A percentile compares a stretch with the other conserved stretches of the same genome.
Evolutionary conservation across 371 early-diverging fungal genomes (phyloP).

Genomic region (Phascolomyces articulosus): DNA sequence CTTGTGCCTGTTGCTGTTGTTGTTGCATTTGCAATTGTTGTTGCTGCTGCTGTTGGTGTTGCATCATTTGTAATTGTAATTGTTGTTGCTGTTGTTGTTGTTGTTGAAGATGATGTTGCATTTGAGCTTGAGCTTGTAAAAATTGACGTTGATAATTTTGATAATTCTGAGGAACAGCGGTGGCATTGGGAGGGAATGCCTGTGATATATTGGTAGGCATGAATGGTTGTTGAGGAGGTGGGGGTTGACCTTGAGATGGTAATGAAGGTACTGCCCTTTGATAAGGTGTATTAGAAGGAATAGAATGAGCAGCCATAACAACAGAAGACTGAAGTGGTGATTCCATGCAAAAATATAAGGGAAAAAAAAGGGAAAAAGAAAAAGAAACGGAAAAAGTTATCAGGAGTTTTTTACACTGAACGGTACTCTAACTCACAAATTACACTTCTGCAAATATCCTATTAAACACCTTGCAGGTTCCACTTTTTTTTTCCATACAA

Average conservation of each 20-base stretch:
- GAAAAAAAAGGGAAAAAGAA: not conserved
- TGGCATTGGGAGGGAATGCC: not conserved
- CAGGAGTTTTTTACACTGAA: too few relatives aligned
- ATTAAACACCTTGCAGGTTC: too few relatives aligned
- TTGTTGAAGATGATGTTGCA: slow-evolving; percentile 17
- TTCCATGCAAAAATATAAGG: not conserved
- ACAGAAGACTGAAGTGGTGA: not conserved
- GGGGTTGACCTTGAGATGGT: slow-evolving; percentile 11
- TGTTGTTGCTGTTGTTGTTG: slow-evolving; percentile 9
- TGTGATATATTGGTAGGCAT: slow-evolving; percentile 6
- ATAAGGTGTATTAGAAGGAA: slow-evolving; percentile 5
- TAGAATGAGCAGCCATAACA: slow-evolving; percentile 6
- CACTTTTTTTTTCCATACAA: too few relatives aligned
- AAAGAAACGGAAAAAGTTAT: not conserved
- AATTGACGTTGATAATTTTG: slow-evolving; percentile 4
- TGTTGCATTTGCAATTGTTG: slow-evolving; percentile 17
- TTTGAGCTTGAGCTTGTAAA: slow-evolving; percentile 14
- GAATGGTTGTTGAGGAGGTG: slow-evolving; percentile 5
- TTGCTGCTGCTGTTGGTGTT: slow-evolving; percentile 12
- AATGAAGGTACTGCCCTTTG: slow-evolving; percentile 5
- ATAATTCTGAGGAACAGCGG: not conserved
- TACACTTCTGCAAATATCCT: too few relatives aligned
- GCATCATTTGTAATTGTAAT: slow-evolving; percentile 13
- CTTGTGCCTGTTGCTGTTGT: slow-evolving; percentile 9
- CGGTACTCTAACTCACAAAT: too few relatives aligned